phyloP scores from a whole-genome alignment of 345 rosid genomes.

The Ceriops tagal region DNA sequence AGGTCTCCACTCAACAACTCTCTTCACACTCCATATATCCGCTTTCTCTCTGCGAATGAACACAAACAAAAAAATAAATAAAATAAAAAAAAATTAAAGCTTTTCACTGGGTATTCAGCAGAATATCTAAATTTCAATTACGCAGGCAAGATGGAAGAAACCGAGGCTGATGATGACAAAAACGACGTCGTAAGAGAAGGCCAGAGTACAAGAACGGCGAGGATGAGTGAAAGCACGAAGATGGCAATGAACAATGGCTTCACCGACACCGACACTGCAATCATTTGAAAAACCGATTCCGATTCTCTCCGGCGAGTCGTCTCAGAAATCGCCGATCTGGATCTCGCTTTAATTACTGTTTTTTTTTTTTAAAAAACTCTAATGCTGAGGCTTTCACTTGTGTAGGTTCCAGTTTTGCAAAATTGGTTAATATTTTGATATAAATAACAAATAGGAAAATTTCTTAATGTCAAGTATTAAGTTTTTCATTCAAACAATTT shows the following conservation, averaged over 20 bases:
- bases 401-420: too few relatives aligned
- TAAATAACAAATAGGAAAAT: too few relatives aligned
- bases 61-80: constrained; percentile 9
- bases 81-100: neutral
- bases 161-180: constrained; percentile 16
- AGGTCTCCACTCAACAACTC: constrained; percentile 83
- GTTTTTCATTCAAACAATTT: too few relatives aligned
- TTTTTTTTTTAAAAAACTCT: too few relatives aligned
- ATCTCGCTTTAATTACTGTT: too few relatives aligned
- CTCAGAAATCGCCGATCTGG: too few relatives aligned
- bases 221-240: constrained; percentile 53
- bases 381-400: too few relatives aligned
- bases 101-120: neutral
- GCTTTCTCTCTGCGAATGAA: constrained; percentile 27
- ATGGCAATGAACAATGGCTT: constrained; percentile 61
- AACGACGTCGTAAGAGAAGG: constrained; percentile 34
- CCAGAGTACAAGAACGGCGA: constrained; percentile 52
- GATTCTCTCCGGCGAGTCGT: too few relatives aligned
- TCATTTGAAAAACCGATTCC: constrained; percentile 33
- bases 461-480: too few relatives aligned
- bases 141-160: constrained; percentile 19
- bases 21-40: constrained; percentile 80
- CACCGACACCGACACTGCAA: constrained; percentile 45
- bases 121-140: constrained; percentile 23
- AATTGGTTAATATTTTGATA: too few relatives aligned